Conservation (phyloP, 2,329 filamentous ascomycete genomes). For the Bipolaris victoriae region DNA sequence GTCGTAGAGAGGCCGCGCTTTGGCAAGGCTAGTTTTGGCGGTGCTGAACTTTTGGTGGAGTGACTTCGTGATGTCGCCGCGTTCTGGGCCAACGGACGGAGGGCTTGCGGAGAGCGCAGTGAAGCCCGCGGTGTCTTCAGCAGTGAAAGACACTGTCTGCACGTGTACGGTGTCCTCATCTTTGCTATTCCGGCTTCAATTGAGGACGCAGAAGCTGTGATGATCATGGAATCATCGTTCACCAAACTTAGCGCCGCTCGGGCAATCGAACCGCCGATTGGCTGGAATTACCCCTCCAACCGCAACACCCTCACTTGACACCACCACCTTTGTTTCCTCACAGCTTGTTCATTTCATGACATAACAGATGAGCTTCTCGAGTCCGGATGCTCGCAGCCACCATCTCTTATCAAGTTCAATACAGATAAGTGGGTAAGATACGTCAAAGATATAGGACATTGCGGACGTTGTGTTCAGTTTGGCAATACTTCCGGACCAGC, state of each 20-base stretch:
- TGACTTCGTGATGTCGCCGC: conserved; percentile 37
- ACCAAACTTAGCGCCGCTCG: conserved; percentile 22
- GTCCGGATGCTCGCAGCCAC: too few species aligned
- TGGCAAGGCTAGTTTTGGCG: conserved; percentile 32
- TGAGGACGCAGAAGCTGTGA: conserved; percentile 7
- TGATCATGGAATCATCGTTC: conserved; percentile 23
- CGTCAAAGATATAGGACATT: too few species aligned
- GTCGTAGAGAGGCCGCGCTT: conserved; percentile 41
- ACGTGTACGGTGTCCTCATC: conserved; percentile 51
- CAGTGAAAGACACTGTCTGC: conserved; percentile 48
- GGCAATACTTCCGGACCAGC: too few species aligned
- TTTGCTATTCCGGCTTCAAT: conserved; percentile 25
- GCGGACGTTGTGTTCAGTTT: too few species aligned
- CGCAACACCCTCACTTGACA: not conserved
- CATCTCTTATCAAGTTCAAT: too few species aligned
- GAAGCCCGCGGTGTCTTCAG: conserved; percentile 40
- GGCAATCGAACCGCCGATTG: conserved; percentile 20
- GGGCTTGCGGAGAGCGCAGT: conserved; percentile 30
- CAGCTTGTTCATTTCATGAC: too few species aligned
- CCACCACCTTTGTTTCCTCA: not conserved
- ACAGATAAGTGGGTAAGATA: too few species aligned
- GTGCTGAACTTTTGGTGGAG: conserved; percentile 40
- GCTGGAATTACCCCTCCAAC: not conserved
- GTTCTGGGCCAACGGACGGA: conserved; percentile 35
- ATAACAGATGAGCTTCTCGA: too few species aligned